phyloP scores from a whole-genome alignment of 2,329 filamentous ascomycete genomes.

The Verticillium klebahnii region DNA sequence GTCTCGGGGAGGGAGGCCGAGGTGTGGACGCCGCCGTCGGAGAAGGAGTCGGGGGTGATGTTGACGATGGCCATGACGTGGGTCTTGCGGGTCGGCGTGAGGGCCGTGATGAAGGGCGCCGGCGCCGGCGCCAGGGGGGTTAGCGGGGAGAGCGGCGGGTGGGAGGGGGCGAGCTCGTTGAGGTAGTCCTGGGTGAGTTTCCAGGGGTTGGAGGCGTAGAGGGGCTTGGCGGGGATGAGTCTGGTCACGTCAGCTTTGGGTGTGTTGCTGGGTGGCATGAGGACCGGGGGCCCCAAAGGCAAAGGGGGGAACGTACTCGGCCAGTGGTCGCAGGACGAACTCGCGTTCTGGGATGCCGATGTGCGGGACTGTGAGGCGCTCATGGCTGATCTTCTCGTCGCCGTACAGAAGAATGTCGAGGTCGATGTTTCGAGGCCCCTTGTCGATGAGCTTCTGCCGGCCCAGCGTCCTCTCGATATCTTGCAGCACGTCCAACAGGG shows the following conservation, averaged over 20 bases:
- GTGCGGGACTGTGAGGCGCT: conserved; percentile 81
- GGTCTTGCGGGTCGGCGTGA: conserved; percentile 57
- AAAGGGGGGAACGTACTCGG: conserved; percentile 52
- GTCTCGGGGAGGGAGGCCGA: conserved; percentile 51
- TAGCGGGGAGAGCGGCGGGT: conserved; percentile 51
- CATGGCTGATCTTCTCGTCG: conserved; percentile 57
- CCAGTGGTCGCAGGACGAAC: conserved; percentile 85
- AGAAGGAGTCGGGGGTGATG: conserved; percentile 94
- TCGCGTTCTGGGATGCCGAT: conserved; percentile 81
- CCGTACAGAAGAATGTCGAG: conserved; percentile 87
- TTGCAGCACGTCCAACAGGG: conserved; percentile 76
- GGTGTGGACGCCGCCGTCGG: conserved; percentile 71
- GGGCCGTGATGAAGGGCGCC: conserved; percentile 44
- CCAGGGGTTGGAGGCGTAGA: conserved; percentile 53
- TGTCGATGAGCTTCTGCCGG: conserved; percentile 79
- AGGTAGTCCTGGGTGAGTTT: conserved; percentile 57
- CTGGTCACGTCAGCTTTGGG: conserved; percentile 24
- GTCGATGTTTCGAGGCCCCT: conserved; percentile 92
- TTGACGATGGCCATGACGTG: conserved; percentile 93
- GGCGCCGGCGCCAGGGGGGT: conserved; percentile 52
- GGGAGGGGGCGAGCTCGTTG: conserved; percentile 48
- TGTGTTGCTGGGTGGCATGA: no score
- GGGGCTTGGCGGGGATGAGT: conserved; percentile 49
- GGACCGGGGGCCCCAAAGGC: not conserved
- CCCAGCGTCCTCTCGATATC: conserved; percentile 77